Base-by-base conservation (phyloP, 352 stramenopile species). In the Globisporangium okanoganense region DNA sequence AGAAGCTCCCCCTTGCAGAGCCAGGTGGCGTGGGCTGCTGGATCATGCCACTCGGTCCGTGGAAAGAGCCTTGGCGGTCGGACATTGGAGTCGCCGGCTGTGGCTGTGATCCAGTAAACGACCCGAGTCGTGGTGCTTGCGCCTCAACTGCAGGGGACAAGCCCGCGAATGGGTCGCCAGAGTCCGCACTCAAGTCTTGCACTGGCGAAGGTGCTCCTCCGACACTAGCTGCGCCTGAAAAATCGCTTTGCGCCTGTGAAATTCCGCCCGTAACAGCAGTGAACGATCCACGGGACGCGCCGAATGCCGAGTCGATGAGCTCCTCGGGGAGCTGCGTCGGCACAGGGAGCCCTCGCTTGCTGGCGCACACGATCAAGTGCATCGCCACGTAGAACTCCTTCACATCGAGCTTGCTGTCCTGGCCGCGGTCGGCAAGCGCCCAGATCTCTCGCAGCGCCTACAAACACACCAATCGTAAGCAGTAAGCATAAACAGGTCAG, bases 351-450 rank as follows among this genome's bases (percentile, higher is more conserved):
- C 78, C 79, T n/a, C 90, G 85, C 63, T 97, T 97, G 69, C 82
- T 97, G 54, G 98, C 69, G 62, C 95, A 98, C 20, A 98, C 94
- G 70, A 98, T 98, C 59, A 98, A 69, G 65, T 98, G 95, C 95
- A 98, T 98, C 1, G 94, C 94, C 20, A 98, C 82, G 68, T 95
- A 97, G 69, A 98, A 98, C 66, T 98, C 95, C 25, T 95, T 74
- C 25, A 81, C 62, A 60, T 96, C 92, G 33, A 98, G 83, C 49
- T 90, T 88, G 65, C 95, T 97, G 70, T 98, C 88, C 13, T 96
- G 90, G 20, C 78, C 82, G 16, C 75, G 74, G 74, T 98, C 95
- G 0, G 88, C 87, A 73, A 98, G 85, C 8, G 85, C 82, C 95
- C 95, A 98, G 38, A 98, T 92, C 33, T 87, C 70, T 40, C 92